Percentiles rank a stretch among this genome's conserved stretches.
phyloP scores from a whole-genome alignment of 2,329 filamentous ascomycete species.

The Chalaropsis thielavioides region DNA sequence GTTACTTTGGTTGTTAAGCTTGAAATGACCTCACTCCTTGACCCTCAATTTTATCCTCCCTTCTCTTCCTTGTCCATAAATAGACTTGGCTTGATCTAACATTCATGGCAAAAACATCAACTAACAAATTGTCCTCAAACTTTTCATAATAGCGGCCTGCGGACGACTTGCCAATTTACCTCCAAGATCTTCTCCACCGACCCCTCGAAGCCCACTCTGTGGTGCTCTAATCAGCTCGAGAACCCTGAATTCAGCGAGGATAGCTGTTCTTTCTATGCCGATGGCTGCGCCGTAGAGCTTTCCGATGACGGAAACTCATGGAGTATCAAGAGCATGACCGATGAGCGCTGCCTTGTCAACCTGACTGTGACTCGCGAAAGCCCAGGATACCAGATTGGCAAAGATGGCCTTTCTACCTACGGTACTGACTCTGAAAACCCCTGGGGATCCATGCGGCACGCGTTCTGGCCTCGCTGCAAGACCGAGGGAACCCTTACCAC shows the following conservation, averaged over 20 bases:
- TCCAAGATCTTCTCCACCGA: constrained; percentile 77
- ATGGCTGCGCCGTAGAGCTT: constrained; percentile 71
- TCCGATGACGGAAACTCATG: constrained; percentile 72
- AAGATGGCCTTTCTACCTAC: constrained; percentile 69
- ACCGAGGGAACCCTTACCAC: constrained; percentile 76
- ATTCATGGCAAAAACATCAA: background rate
- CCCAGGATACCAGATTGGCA: constrained; percentile 73
- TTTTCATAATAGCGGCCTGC: constrained; percentile 52
- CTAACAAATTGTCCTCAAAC: background rate
- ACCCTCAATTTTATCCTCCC: background rate
- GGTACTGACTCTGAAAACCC: constrained; percentile 75
- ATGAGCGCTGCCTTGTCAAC: constrained; percentile 69
- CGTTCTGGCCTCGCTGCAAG: constrained; percentile 81
- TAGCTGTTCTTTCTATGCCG: constrained; percentile 70
- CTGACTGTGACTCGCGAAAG: constrained; percentile 61
- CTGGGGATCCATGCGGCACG: constrained; percentile 85
- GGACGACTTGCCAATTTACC: constrained; percentile 86
- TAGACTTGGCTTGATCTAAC: background rate
- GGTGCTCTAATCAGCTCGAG: constrained; percentile 65
- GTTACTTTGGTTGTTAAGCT: background rate
- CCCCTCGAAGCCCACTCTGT: constrained; percentile 58
- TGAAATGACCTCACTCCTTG: background rate
- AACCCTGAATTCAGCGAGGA: constrained; percentile 76
- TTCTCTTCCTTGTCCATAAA: background rate
- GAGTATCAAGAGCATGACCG: constrained; percentile 79